A percentile compares a stretch with the other conserved stretches of the same genome.
Conservation (phyloP, 805 yeast species). For the Jamesozyma lodderae region DNA sequence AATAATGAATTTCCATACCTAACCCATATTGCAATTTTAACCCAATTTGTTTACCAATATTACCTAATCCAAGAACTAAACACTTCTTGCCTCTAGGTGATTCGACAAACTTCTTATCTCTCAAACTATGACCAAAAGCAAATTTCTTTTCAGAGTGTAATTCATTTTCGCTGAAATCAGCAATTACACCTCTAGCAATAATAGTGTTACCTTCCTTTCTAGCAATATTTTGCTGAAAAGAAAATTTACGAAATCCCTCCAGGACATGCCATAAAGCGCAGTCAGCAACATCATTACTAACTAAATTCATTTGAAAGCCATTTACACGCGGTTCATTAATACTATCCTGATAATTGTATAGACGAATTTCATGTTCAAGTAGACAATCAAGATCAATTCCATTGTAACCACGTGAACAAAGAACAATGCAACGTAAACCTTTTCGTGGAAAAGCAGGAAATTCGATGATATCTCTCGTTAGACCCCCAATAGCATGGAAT, state of each 20-base stretch:
- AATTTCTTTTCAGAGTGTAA: too few relatives aligned
- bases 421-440: constrained; percentile 39
- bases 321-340: constrained; percentile 3
- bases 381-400: constrained; percentile 38
- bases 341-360: constrained; percentile 36
- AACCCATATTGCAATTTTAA: constrained; percentile 37
- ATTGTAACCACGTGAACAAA: constrained; percentile 53
- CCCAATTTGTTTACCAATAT: constrained; percentile 50
- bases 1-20: constrained; percentile 52
- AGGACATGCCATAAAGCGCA: constrained; percentile 48
- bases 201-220: constrained; percentile 34
- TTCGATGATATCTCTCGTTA: constrained; percentile 35
- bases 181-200: constrained; percentile 30
- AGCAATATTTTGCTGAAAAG: constrained; percentile 24
- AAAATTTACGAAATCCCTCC: constrained; percentile 45
- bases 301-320: constrained; percentile 29
- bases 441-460: constrained; percentile 32
- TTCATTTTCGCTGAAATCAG: constrained; percentile 3
- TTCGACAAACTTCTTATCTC: constrained; percentile 29
- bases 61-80: constrained; percentile 53
- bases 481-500: constrained; percentile 43
- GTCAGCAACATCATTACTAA: constrained; percentile 59
- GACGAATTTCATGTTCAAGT: constrained; percentile 32
- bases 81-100: constrained; percentile 45
- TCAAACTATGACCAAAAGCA: constrained; percentile 34